Base-by-base conservation (phyloP, 352 stramenopile species). In the Lagenidium sp. region DNA sequence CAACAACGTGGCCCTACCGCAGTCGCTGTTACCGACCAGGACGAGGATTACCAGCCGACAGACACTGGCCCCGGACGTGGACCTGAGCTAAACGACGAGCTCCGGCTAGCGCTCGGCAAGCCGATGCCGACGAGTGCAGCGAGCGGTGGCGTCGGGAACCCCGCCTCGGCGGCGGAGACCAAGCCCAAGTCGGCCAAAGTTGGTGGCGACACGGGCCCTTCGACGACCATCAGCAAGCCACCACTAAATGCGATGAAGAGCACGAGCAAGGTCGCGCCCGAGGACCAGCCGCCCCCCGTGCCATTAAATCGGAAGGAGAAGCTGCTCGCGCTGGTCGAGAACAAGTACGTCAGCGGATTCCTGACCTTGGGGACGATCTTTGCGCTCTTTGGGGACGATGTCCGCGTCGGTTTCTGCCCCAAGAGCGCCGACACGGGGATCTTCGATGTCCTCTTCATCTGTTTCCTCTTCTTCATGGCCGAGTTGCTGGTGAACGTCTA, bases 371-470 rank as follows among this genome's bases (percentile, higher is more conserved):
- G 82, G 36, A 95, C 82, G 11, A 78, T 95, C 18, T 95, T 94
- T 41, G 76, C 81, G 13, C 55, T 95, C 8, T 95, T 94, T 57
- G 82, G 77, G 1, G 80, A 95, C 44, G 84, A 95, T 41, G 74
- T 94, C 28, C 74, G 77, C 20, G 75, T 87, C 23, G 66, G 60
- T 30, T 63, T 84, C 15, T 82, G 82, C 36, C 41, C 71, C 5
- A 88, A 81, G 55, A 65, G 31, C 39, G 78, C 65, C 24, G 78
- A 91, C 51, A 68, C 30, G 18, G 46, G 62, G 21, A 60, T 92
- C 44, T 93, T 84, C 58, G 68, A 88, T 47, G n/a, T 85, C n/a
- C 63, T 92, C 32, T 86, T 94, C 45, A 53, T 85, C 16, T 62
- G 62, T 44, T 87, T 94, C 51, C 57, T 89, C 44, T 69, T 86